A percentile compares a stretch with the other conserved stretches of the same genome.
Evolutionary conservation across 2,329 filamentous ascomycete species (phyloP).

Genomic region (Calonectria hongkongensis): DNA sequence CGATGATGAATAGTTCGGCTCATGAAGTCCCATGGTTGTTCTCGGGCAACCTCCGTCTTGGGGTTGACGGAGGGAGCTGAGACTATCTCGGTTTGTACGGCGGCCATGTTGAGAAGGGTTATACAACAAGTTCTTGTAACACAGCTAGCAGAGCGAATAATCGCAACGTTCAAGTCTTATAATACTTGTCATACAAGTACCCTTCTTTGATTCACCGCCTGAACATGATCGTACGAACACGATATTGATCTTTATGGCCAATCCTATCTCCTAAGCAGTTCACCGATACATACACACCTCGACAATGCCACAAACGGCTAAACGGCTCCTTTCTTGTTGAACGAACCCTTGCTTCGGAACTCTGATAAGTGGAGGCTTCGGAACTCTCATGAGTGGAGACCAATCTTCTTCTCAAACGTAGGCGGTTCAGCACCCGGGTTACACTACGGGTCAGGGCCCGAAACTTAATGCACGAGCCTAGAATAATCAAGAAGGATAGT

Average conservation of each 20-base stretch:
- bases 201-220: not conserved
- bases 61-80: not conserved
- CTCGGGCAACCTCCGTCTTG: not conserved
- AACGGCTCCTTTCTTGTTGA: not conserved
- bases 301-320: not conserved
- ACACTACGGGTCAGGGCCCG: not conserved
- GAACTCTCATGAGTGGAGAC: constrained; percentile 22
- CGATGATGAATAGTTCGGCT: constrained; percentile 14
- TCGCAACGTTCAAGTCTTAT: not conserved
- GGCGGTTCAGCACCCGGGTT: not conserved
- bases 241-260: constrained; percentile 1
- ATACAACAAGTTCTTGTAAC: not conserved
- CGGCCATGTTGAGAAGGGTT: not conserved
- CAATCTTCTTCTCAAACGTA: not conserved
- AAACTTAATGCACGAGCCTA: constrained; percentile 14
- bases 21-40: constrained; percentile 21
- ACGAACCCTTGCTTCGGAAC: not conserved
- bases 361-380: constrained; percentile 22
- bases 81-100: not conserved
- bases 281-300: not conserved
- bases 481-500: not conserved
- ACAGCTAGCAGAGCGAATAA: not conserved
- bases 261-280: not conserved
- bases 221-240: not conserved
- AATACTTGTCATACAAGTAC: not conserved